phyloP scores from a whole-genome alignment of 305 asterid species.

The Plantago coronopus region DNA sequence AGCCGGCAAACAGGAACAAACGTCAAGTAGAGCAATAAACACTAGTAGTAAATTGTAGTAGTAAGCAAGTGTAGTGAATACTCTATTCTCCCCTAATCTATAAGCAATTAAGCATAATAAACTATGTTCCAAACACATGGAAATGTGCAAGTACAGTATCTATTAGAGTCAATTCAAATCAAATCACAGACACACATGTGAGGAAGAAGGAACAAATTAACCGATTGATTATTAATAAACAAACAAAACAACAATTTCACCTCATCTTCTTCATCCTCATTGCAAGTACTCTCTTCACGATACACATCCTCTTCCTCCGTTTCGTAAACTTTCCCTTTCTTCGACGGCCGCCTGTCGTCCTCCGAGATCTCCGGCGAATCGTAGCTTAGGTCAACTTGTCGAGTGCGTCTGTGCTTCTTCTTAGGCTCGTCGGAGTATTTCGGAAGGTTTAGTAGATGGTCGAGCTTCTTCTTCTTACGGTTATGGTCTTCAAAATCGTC shows the following conservation, averaged over 20 bases:
- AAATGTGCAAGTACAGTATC: not conserved
- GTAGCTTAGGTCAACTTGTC: constrained; percentile 45
- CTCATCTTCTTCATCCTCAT: constrained; percentile 55
- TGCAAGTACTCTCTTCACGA: constrained; percentile 22
- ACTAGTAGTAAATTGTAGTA: not conserved
- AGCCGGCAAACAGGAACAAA: constrained; percentile 25
- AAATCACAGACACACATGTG: constrained; percentile 33
- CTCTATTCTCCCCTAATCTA: not conserved
- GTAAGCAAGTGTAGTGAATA: not conserved
- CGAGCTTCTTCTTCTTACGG: constrained; percentile 78
- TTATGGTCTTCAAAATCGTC: constrained; percentile 63
- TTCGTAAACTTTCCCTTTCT: constrained; percentile 57
- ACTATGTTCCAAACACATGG: not conserved
- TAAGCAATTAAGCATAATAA: not conserved
- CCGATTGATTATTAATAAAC: constrained; percentile 2
- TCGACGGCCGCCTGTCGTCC: constrained; percentile 46
- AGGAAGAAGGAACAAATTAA: constrained; percentile 34
- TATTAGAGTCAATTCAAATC: constrained; percentile 22
- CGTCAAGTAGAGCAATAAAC: constrained; percentile 13
- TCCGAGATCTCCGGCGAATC: constrained; percentile 31
- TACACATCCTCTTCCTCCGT: constrained; percentile 27
- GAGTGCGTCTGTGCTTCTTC: constrained; percentile 34
- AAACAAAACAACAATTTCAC: constrained; percentile 36
- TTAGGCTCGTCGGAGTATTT: constrained; percentile 35
- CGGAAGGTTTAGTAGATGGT: constrained; percentile 54